Conservation (phyloP, 2,329 filamentous ascomycete species). For the Alternaria postmessia region DNA sequence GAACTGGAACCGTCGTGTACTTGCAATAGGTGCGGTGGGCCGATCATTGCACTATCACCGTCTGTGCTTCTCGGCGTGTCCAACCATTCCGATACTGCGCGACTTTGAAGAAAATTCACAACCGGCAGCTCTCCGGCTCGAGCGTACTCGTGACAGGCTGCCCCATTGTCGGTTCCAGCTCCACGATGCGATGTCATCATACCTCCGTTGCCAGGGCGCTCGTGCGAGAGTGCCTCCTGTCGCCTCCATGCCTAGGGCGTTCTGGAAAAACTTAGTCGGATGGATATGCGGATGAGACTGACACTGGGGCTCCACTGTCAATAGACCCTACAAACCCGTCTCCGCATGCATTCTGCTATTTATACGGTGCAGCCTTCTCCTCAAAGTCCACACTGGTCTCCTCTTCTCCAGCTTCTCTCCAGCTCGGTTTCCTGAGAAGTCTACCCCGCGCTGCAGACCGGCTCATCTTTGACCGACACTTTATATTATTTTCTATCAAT, state of each 20-base stretch:
- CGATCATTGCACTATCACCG: slow-evolving; percentile 16
- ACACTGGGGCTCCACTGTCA: slow-evolving; percentile 34
- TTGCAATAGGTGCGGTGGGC: slow-evolving; percentile 20
- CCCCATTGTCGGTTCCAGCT: slow-evolving; percentile 14
- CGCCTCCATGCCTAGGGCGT: slow-evolving; percentile 16
- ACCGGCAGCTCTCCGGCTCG: slow-evolving; percentile 18
- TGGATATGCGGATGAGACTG: slow-evolving; percentile 24
- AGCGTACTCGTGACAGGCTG: slow-evolving; percentile 18
- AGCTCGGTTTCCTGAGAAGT: slow-evolving; percentile 17
- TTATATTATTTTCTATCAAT: background rate
- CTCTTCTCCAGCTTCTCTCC: slow-evolving; percentile 28
- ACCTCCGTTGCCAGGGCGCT: slow-evolving; percentile 27
- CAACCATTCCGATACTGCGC: slow-evolving; percentile 25
- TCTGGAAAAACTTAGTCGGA: slow-evolving; percentile 23
- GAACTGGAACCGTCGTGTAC: slow-evolving; percentile 4
- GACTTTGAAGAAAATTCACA: slow-evolving; percentile 18
- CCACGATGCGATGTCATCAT: slow-evolving; percentile 32
- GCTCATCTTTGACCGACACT: slow-evolving; percentile 8
- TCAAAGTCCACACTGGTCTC: slow-evolving; percentile 29
- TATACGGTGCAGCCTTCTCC: slow-evolving; percentile 28
- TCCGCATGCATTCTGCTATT: slow-evolving; percentile 27
- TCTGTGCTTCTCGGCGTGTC: slow-evolving; percentile 21
- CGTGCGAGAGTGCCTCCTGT: slow-evolving; percentile 27
- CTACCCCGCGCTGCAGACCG: slow-evolving; percentile 11
- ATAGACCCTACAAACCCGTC: slow-evolving; percentile 23